These are phyloP conservation scores for Whalleya microplaca DNA, from an alignment of 2,329 filamentous ascomycete species.

Conservation along the genomic window DNA sequence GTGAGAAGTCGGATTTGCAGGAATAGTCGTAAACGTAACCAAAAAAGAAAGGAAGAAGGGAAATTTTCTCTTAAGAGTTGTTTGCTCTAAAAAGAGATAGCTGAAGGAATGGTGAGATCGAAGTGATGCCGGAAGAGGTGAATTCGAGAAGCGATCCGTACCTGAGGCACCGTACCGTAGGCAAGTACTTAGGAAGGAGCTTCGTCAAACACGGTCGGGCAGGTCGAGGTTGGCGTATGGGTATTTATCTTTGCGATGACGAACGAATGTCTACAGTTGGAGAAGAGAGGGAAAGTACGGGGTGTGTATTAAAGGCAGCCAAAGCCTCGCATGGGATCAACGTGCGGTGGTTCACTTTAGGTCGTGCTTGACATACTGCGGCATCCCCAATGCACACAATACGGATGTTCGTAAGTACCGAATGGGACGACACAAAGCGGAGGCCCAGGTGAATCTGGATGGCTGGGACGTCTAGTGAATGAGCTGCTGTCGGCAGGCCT, in stretches of 20 bases:
- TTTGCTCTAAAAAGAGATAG: constrained; percentile 25
- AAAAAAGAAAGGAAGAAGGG: constrained; percentile 26
- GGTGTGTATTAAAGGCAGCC: constrained; percentile 10
- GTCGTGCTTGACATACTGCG: constrained; percentile 24
- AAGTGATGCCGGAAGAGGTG: constrained; percentile 15
- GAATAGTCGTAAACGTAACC: constrained; percentile 33
- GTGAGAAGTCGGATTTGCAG: constrained; percentile 22
- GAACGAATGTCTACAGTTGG: constrained; percentile 39
- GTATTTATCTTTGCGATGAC: constrained; percentile 25
- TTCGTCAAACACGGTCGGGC: neutral
- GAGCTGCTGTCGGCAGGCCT: constrained; percentile 6
- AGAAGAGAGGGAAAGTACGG: constrained; percentile 27
- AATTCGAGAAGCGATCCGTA: too few species aligned
- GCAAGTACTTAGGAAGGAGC: neutral
- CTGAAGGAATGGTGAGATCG: constrained; percentile 25
- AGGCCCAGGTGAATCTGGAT: neutral
- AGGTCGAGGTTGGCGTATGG: constrained; percentile 3
- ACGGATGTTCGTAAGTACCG: constrained; percentile 13
- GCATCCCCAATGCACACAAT: neutral
- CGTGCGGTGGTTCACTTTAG: constrained; percentile 10
- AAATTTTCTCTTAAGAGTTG: constrained; percentile 22
- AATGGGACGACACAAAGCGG: constrained; percentile 13
- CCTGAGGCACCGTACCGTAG: neutral
- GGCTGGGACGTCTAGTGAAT: constrained; percentile 13
- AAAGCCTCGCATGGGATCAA: constrained; percentile 19